Conservation (phyloP, 495 filamentous ascomycete genomes). For the Glarea lozoyensis region DNA sequence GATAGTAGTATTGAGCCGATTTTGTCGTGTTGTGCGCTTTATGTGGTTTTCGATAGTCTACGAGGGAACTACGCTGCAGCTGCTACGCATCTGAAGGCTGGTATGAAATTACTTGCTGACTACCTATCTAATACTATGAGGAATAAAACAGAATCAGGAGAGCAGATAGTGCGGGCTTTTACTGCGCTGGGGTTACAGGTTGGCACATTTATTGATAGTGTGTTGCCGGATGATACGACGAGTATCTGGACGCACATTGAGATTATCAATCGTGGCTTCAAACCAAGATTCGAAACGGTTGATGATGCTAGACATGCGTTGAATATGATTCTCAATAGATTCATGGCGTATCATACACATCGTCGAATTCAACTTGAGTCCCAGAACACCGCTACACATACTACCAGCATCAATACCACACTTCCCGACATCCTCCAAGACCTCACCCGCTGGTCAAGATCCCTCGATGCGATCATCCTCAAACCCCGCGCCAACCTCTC, state of each 20-base stretch:
- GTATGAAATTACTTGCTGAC: slow-evolving; percentile 7
- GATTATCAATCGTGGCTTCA: background rate
- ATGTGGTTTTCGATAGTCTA: slow-evolving; percentile 12
- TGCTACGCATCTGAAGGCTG: slow-evolving; percentile 7
- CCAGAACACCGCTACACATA: too few relatives aligned
- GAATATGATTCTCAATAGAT: slow-evolving; percentile 1
- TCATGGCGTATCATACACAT: slow-evolving; percentile 7
- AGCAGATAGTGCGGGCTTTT: slow-evolving; percentile 8
- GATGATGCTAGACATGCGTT: slow-evolving; percentile 6
- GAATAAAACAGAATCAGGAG: slow-evolving; percentile 1
- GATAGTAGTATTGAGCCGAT: background rate
- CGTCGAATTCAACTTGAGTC: too few relatives aligned
- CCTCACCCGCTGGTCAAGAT: too few relatives aligned
- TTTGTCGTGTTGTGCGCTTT: slow-evolving; percentile 9
- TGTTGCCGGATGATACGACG: background rate
- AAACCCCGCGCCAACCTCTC: too few relatives aligned
- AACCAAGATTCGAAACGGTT: slow-evolving; percentile 4
- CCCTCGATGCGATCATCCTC: too few relatives aligned
- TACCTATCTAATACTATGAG: too few relatives aligned
- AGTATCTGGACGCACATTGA: slow-evolving; percentile 3
- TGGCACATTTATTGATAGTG: slow-evolving; percentile 6
- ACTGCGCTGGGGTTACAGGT: slow-evolving; percentile 5
- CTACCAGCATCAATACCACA: too few relatives aligned
- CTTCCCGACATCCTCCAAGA: too few relatives aligned
- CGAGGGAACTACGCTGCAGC: slow-evolving; percentile 6